Evolutionary conservation across 495 filamentous ascomycete genomes (phyloP).

Genomic region (Chaetomium tenue): DNA sequence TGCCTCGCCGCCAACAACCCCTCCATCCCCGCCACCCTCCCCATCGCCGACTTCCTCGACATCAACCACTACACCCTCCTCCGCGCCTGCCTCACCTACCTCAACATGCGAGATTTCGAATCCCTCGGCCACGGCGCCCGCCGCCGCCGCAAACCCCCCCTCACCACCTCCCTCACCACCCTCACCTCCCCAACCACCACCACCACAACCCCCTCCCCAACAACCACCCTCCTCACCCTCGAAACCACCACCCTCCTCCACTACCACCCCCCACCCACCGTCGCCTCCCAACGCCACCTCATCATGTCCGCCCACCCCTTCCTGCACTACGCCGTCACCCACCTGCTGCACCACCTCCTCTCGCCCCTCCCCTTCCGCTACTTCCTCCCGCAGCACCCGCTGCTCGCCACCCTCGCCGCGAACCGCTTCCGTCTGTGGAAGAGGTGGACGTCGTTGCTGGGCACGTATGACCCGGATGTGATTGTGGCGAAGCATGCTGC

Average conservation of each 20-base stretch:
- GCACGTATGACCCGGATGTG: slow-evolving; percentile 29
- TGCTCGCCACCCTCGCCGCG: slow-evolving; percentile 29
- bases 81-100: slow-evolving; percentile 36
- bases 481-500: slow-evolving; percentile 25
- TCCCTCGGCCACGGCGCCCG: slow-evolving; percentile 27
- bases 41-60: slow-evolving; percentile 29
- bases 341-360: slow-evolving; percentile 40
- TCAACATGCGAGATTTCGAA: slow-evolving; percentile 42
- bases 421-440: slow-evolving; percentile 38
- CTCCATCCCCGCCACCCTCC: slow-evolving; percentile 18
- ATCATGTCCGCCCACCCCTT: slow-evolving; percentile 39
- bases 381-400: slow-evolving; percentile 37
- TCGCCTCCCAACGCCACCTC: slow-evolving; percentile 32
- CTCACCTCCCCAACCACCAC: too few relatives aligned
- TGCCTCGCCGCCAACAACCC: slow-evolving; percentile 26
- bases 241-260: neutral
- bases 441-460: slow-evolving; percentile 39
- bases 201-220: neutral
- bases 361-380: slow-evolving; percentile 35
- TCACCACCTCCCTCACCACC: too few relatives aligned
- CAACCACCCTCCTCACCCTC: neutral
- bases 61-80: slow-evolving; percentile 39
- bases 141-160: neutral
- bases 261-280: slow-evolving; percentile 7
- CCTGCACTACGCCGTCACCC: slow-evolving; percentile 38